Evolutionary conservation across 179 eudicot genomes (phyloP), one percentile per base, ranked within the genome.

Genomic region (Patellifolia procumbens): DNA sequence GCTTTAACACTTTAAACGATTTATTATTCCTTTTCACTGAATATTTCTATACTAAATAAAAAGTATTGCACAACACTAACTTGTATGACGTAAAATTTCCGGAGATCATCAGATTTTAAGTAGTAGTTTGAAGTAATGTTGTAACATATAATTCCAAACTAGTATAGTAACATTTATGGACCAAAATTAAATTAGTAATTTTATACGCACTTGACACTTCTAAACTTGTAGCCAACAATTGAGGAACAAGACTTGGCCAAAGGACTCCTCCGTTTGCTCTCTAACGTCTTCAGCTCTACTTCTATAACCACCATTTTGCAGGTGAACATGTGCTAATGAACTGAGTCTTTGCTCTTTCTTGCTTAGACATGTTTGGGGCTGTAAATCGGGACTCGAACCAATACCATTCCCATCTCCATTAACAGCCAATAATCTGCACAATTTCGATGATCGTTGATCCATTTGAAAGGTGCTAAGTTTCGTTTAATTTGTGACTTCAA

Each of bases 141-240:
- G 45, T 39, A 7, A 39, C 6, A 39, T 5, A 7, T 39, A 39
- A 39, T 39, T 39, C 43, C 43, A 39, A 39, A 39, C n/a, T 39
- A 39, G 7, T 9, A 39, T 39, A 39, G 7, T 39, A 39, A 9
- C 43, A n/a, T n/a, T n/a, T n/a, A n/a, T n/a, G n/a, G n/a, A n/a
- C n/a, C n/a, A n/a, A n/a, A n/a, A n/a, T n/a, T n/a, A n/a, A n/a
- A n/a, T n/a, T n/a, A n/a, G n/a, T n/a, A n/a, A n/a, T n/a, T n/a
- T n/a, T n/a, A n/a, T n/a, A n/a, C n/a, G n/a, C n/a, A n/a, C n/a
- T n/a, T n/a, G n/a, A 29, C 51, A 52, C 28, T 32, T n/a, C 67
- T 70, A 75, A 7, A 39, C 58, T 75, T 75, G 78, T 52, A 55
- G 72, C 78, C 78, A 75, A 52, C 78, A 75, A 65, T 75, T 75